These are phyloP conservation scores for Lupinus albus DNA, from an alignment of 306 rosid species.

Conservation along the genomic window DNA sequence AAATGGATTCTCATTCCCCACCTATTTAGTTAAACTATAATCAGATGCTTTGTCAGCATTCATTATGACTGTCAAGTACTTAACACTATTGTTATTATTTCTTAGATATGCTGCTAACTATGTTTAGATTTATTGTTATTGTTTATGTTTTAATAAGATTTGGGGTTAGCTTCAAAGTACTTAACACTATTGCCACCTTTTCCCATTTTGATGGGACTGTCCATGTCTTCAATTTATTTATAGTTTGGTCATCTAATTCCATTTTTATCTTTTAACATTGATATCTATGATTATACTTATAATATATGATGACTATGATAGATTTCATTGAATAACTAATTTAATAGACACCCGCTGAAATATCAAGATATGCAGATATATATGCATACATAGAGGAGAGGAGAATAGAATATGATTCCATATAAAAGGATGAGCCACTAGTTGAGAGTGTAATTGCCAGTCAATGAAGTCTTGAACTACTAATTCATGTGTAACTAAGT, in stretches of 20 bases:
- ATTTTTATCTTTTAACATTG: slow-evolving; percentile 22
- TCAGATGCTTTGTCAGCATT: slow-evolving; percentile 56
- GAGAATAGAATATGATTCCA: slow-evolving; percentile 44
- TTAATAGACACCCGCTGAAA: slow-evolving; percentile 27
- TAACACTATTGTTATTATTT: slow-evolving; percentile 32
- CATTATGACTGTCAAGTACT: slow-evolving; percentile 42
- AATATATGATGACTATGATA: background rate
- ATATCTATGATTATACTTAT: background rate
- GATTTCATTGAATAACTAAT: slow-evolving; percentile 34
- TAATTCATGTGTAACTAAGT: background rate
- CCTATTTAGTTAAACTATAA: slow-evolving; percentile 53
- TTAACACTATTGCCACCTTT: too few relatives aligned
- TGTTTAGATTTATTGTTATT: slow-evolving; percentile 45
- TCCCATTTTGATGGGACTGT: slow-evolving; percentile 29
- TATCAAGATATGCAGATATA: slow-evolving; percentile 24
- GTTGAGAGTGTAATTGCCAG: background rate
- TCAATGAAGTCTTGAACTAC: slow-evolving; percentile 15
- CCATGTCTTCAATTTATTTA: slow-evolving; percentile 27
- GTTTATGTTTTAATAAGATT: slow-evolving; percentile 41
- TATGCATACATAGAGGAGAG: slow-evolving; percentile 1
- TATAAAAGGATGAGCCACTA: slow-evolving; percentile 19
- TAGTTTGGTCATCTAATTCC: slow-evolving; percentile 38
- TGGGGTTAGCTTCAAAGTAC: slow-evolving; percentile 36
- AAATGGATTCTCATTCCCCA: slow-evolving; percentile 92
- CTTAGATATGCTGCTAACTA: slow-evolving; percentile 44